These are phyloP conservation scores for Daldinia sp. DNA, from an alignment of 2,329 filamentous ascomycete species.

Conservation along the genomic window DNA sequence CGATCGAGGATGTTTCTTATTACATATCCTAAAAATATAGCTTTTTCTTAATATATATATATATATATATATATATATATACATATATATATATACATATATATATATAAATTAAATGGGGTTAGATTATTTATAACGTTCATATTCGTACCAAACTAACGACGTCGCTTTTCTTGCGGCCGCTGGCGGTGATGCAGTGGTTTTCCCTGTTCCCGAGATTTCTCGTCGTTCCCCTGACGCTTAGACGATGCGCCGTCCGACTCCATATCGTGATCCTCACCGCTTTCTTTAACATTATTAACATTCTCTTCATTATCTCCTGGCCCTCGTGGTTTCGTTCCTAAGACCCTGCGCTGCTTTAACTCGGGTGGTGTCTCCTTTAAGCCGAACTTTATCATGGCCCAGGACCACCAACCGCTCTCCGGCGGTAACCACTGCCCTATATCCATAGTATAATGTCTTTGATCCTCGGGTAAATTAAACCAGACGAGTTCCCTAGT, in stretches of 20 bases:
- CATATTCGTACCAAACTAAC: not conserved
- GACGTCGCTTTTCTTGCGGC: not conserved
- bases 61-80: no score
- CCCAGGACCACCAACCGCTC: constrained; percentile 41
- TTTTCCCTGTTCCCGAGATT: not conserved
- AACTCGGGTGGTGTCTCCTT: constrained; percentile 33
- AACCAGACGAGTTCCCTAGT: constrained; percentile 51
- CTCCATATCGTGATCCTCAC: not conserved
- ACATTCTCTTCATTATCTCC: not conserved
- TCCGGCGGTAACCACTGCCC: constrained; percentile 47
- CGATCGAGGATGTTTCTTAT: not conserved
- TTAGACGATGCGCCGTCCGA: not conserved
- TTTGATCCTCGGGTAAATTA: constrained; percentile 49
- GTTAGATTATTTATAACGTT: not conserved
- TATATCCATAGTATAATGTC: constrained; percentile 45
- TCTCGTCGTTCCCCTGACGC: not conserved
- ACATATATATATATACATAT: no score
- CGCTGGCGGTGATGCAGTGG: not conserved
- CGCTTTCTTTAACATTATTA: not conserved
- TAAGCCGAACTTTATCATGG: constrained; percentile 38
- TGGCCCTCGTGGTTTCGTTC: constrained; percentile 31
- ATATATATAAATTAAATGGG: not conserved
- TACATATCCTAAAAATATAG: no score
- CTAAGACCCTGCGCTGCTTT: constrained; percentile 42
- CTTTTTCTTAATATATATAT: no score